These are phyloP conservation scores for Kuraishia capsulata DNA, from an alignment of 805 yeast species.

Conservation along the genomic window DNA sequence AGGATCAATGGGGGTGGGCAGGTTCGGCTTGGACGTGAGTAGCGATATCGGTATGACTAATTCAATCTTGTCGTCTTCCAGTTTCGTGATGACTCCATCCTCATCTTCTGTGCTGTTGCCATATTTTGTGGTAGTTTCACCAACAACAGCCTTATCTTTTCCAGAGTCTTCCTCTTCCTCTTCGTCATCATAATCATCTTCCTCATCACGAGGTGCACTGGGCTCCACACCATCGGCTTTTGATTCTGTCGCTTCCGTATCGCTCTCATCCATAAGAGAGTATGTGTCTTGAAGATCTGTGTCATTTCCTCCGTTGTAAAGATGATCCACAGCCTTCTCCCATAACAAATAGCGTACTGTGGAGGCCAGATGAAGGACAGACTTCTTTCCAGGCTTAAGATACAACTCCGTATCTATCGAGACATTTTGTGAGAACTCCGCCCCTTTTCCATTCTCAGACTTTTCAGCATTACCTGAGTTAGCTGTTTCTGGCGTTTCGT, in stretches of 20 bases:
- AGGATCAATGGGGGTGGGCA: constrained; percentile 17
- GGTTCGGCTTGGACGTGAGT: constrained; percentile 18
- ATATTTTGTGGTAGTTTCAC: too few relatives aligned
- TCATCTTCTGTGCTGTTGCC: constrained; percentile 6
- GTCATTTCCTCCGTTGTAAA: constrained; percentile 19
- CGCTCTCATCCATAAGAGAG: constrained; percentile 14
- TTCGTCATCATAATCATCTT: constrained; percentile 23
- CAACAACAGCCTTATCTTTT: too few relatives aligned
- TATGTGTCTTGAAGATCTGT: constrained; percentile 14
- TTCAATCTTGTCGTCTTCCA: constrained; percentile 7
- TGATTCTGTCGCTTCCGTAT: constrained; percentile 5
- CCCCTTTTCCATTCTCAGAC: constrained; percentile 7
- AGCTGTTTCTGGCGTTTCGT: neutral
- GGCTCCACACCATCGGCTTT: neutral
- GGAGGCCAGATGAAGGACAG: constrained; percentile 49
- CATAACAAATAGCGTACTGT: constrained; percentile 61
- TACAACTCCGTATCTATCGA: constrained; percentile 30
- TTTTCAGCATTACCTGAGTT: neutral
- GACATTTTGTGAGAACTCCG: constrained; percentile 14
- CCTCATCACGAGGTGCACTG: constrained; percentile 15
- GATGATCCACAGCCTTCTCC: constrained; percentile 57
- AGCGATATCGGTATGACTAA: constrained; percentile 10
- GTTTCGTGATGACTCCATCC: constrained; percentile 5
- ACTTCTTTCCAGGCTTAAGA: constrained; percentile 34
- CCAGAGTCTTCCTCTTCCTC: constrained; percentile 12